Evolutionary conservation across 176 grass and related monocot genomes (phyloP).

Genomic region (Tillandsia fasciculata): DNA sequence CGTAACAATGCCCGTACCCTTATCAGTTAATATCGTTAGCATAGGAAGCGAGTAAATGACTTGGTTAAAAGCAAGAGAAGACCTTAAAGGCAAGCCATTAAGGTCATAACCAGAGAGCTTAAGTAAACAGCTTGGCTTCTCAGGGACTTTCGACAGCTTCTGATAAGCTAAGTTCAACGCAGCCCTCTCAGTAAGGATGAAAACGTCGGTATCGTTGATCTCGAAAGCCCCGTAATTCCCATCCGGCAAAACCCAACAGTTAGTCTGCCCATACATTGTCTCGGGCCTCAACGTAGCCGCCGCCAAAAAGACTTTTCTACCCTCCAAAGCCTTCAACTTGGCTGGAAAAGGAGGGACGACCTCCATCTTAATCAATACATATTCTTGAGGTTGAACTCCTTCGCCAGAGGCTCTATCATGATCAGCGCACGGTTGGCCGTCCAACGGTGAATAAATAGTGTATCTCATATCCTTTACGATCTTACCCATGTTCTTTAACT

Average conservation of each 20-base stretch:
- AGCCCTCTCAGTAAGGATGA: conserved; percentile 49
- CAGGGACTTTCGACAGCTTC: conserved; percentile 38
- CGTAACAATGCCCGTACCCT: conserved; percentile 51
- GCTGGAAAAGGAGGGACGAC: conserved; percentile 45
- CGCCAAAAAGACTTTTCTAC: conserved; percentile 55
- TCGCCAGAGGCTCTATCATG: conserved; percentile 60
- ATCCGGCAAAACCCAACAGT: conserved; percentile 77
- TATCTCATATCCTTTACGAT: conserved; percentile 72
- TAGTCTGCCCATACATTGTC: conserved; percentile 78
- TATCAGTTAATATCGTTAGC: conserved; percentile 64
- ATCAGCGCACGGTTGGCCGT: conserved; percentile 73
- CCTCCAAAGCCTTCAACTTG: conserved; percentile 58
- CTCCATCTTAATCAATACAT: conserved; percentile 77
- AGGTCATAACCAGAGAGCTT: conserved; percentile 52
- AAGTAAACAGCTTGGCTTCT: conserved; percentile 54
- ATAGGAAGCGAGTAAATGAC: conserved; percentile 58
- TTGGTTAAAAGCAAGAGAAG: conserved; percentile 52
- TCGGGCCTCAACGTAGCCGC: conserved; percentile 69
- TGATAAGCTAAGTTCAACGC: conserved; percentile 74
- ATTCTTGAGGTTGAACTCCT: conserved; percentile 65
- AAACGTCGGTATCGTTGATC: conserved; percentile 70
- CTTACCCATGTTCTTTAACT: conserved; percentile 49
- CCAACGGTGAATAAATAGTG: conserved; percentile 67
- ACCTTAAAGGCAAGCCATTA: conserved; percentile 50
- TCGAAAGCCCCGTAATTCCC: conserved; percentile 66